Base-by-base conservation (phyloP, 495 filamentous ascomycete species). In the Geoglossum glabrum region DNA sequence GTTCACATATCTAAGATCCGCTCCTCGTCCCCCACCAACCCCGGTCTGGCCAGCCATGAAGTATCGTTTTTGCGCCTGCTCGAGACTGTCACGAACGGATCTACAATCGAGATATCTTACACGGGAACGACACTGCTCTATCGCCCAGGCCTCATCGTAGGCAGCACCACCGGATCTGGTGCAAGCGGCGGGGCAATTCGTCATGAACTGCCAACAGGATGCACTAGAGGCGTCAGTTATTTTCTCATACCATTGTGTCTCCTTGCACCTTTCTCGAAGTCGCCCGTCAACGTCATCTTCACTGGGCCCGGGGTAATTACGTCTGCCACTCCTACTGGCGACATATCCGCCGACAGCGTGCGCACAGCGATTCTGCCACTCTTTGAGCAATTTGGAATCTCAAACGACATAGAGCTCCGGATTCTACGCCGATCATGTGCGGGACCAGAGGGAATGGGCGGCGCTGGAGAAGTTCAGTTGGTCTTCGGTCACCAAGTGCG, bases 61-160 rank as follows among this genome's bases (percentile, higher is more conserved):
- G 81, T 96, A 65, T 95, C 90, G 34, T 87, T 99, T 71, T 77
- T 99, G 19, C 92, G 93, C 54, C 83, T 99, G 8, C 81, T 99
- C 62, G 92, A 97, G 67, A 74, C 84, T 56, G 75, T 99, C 63
- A 97, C 93, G 66, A 99, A 99, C 78, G 93, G 93, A 72, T 84
- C 86, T 31, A 76, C 80, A 59, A 86, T 96, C 72, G 87, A 95
- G 65, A 93, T 99, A 62, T 92, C 87, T 17, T 87, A 93, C 70
- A 95, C 87, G 10, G 92, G 93, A 61, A 97, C 92, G 0, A 87
- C 86, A 15, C 74, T 97, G 47, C 81, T 88, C 34, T 97, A 92
- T 72, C 82, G 84, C 52, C 93, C 93, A 0, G 93, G 93, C 28
- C 73, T 99, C 6, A 90, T 99, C 61, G 90, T 85, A 1, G 93